Evolutionary conservation across 2,329 filamentous ascomycete genomes (phyloP), one percentile per base, ranked within the genome.

Genomic region (Xylariaceae sp.): DNA sequence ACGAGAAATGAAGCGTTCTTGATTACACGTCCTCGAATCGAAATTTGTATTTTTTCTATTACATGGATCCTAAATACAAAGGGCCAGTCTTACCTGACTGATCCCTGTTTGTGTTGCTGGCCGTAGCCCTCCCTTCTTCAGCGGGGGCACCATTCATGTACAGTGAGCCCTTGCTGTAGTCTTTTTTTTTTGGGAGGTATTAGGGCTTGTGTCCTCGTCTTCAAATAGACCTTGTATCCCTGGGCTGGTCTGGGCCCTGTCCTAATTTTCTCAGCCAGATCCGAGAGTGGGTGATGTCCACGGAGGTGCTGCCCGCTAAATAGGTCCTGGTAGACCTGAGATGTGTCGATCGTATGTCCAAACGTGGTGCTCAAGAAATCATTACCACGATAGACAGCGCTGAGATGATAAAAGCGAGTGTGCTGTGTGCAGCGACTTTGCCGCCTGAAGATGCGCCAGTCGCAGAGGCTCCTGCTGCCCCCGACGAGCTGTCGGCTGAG

Each of bases 41-140:
- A 57, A 57, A 47, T 34, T 45, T 37, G 49, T 44, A 44, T 51
- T 6, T 26, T 56, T 44, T 48, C 33, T 50, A 59, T 56, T 57
- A 56, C 47, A 57, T 56, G 41, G 37, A 44, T 49, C 39, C 45
- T 56, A 55, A 41, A 49, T 59, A 52, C 49, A 56, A 48, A 33
- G 38, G 40, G 26, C 34, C 35, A 48, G 33, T 22, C 19, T 34
- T 35, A 33, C 33, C 37, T 19, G 33, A 22, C 37, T 30, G 35
- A 26, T 38, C 34, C 42, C 39, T 30, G 38, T 34, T 41, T 22
- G 37, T 41, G 37, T 26, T 42, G 39, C 41, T 37, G 37, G 34
- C 38, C 43, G 22, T 39, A 19, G 37, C 28, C 37, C 32, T 44
- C 31, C 37, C 19, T 29, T 26, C 29, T 37, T 30, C 18, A 41